Base-by-base conservation (phyloP, 1,284 basidiomycete genomes). In the Cerrena zonata region DNA sequence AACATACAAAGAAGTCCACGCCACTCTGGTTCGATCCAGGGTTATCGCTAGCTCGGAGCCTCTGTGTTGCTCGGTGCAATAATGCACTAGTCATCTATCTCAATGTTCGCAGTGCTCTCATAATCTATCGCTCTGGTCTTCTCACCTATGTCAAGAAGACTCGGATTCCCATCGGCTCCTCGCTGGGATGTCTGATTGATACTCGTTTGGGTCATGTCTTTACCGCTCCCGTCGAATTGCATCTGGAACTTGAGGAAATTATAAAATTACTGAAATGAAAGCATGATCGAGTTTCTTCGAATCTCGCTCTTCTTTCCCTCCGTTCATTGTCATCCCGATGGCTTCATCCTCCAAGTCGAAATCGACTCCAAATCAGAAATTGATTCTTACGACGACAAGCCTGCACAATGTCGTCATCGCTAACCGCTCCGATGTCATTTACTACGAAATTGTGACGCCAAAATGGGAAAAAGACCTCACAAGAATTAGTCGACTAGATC, bases 371-470 rank as follows among this genome's bases (percentile, higher is more conserved):
- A 58, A 63, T 48, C 67, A 71, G 43, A 62, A 63, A 47, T 66
- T 74, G 27, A 59, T 59, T 27, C 62, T 74, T 47, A 75, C 72
- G 40, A 73, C 72, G 41, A 64, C 71, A 23, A 62, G 56, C 45
- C 53, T 72, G 39, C 64, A 63, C 51, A 73, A 72, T 53, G 65
- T 69, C 50, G 59, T 70, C 37, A 63, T 74, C 53, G 64, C 73
- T 27, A 72, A 69, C 52, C 59, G 58, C 34, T 61, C 59, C 43
- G 73, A 75, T 54, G 59, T 61, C 52, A 63, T 71, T 51, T 71
- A 71, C 62, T 76, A 70, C 54, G 73, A 73, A 50, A 57, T 75
- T 52, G 62, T 66, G 37, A 75, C 73, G 37, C 72, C 69, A 4
- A 62, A 65, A 42, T 72, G 73, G 72, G 69, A 69, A 48, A 58